Percentiles rank a stretch among this genome's conserved stretches.
Evolutionary conservation across 257 asterid species (phyloP).

Genomic region (Solanum chiquidenum): DNA sequence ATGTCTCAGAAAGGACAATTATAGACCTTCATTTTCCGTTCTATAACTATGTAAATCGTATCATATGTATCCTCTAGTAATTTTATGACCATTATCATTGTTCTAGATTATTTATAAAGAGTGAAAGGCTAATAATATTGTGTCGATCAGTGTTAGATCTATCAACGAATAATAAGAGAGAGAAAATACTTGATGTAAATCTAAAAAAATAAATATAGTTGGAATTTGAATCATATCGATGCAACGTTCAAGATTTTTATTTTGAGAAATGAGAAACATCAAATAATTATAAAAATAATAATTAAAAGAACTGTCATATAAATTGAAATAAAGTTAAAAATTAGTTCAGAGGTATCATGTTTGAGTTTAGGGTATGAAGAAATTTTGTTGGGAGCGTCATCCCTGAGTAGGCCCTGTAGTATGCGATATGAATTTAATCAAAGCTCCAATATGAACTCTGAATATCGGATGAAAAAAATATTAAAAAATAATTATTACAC

Average conservation of each 20-base stretch:
- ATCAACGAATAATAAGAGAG: not conserved
- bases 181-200: not conserved
- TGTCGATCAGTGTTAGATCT: not conserved
- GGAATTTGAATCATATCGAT: not conserved
- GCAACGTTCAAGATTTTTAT: not conserved
- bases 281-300: too few species aligned
- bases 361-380: not conserved
- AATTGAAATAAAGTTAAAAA: not conserved
- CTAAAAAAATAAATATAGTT: not conserved
- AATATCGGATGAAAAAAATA: too few species aligned
- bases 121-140: not conserved
- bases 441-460: too few species aligned
- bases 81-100: not conserved
- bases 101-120: not conserved
- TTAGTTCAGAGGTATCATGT: not conserved
- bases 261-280: not conserved
- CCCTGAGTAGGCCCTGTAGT: not conserved
- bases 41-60: not conserved
- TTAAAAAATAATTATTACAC: not conserved
- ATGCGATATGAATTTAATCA: too few species aligned
- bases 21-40: not conserved
- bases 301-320: too few species aligned
- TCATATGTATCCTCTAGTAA: not conserved
- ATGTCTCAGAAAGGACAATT: rapidly evolving
- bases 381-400: not conserved